These are phyloP conservation scores for Usnea hakonensis DNA, from an alignment of 495 filamentous ascomycete genomes.

Conservation along the genomic window DNA sequence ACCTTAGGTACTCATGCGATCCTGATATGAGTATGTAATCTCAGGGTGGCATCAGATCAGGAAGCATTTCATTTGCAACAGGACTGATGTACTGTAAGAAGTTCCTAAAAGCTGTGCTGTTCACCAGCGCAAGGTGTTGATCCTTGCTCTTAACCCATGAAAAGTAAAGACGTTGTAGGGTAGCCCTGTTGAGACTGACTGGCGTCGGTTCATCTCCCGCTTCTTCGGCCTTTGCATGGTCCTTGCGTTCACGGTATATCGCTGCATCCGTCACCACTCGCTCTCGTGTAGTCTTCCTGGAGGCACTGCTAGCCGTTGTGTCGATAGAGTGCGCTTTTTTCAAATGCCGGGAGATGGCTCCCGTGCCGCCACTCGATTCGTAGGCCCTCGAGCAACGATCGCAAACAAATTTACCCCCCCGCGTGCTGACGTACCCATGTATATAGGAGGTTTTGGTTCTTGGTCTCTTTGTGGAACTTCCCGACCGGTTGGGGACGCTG, in stretches of 20 bases:
- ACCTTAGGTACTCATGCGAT: too few relatives aligned
- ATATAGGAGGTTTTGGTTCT: not conserved
- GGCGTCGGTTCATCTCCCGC: not conserved
- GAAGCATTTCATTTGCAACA: not conserved
- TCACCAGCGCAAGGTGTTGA: not conserved
- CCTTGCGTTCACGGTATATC: not conserved
- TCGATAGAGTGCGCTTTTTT: not conserved
- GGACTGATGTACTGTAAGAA: not conserved
- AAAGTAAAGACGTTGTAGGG: not conserved
- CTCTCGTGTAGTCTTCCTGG: not conserved
- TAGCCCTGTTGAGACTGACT: not conserved
- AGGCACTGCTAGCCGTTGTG: not conserved
- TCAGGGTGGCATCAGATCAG: too few relatives aligned
- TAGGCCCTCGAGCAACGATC: not conserved
- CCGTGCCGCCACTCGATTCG: not conserved
- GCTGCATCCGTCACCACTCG: not conserved
- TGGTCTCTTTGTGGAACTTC: not conserved
- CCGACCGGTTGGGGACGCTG: not conserved
- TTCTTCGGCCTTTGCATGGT: not conserved
- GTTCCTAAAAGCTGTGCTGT: not conserved
- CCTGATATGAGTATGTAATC: too few relatives aligned
- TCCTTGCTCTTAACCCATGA: not conserved
- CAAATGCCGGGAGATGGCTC: not conserved
- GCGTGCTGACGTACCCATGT: not conserved
- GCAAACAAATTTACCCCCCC: not conserved